Conservation (phyloP, 768 basidiomycete genomes). For the Cystobasidium tubakii region DNA sequence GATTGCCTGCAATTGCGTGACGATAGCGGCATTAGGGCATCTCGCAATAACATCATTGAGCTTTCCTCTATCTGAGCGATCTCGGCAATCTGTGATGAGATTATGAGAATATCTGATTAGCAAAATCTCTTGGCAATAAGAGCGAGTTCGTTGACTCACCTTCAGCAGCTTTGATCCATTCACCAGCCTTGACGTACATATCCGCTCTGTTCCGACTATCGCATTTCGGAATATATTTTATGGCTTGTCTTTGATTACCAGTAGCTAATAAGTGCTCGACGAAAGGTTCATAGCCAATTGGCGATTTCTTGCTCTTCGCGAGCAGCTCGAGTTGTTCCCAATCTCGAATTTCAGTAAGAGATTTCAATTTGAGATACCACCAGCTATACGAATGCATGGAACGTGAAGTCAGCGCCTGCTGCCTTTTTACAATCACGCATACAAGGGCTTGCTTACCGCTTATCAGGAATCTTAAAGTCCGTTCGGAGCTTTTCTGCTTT, state of each 20-base stretch:
- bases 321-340: constrained; percentile 82
- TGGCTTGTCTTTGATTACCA: constrained; percentile 70
- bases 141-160: too few relatives aligned
- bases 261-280: constrained; percentile 70
- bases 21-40: constrained; percentile 10
- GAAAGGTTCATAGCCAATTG: constrained; percentile 91
- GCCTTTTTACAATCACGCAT: too few relatives aligned
- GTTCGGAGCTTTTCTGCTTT: constrained; percentile 78
- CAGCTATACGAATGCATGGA: constrained; percentile 56
- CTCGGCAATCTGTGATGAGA: constrained; percentile 18
- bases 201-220: constrained; percentile 77
- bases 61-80: constrained; percentile 30
- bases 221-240: constrained; percentile 70
- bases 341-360: constrained; percentile 69
- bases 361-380: constrained; percentile 86
- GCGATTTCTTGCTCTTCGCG: constrained; percentile 77
- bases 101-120: too few relatives aligned
- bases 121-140: too few relatives aligned
- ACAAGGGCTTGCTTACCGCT: constrained; percentile 58
- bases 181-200: constrained; percentile 80
- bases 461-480: constrained; percentile 92
- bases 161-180: constrained; percentile 43
- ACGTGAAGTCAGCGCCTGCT: neutral
- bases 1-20: constrained; percentile 12
- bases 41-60: constrained; percentile 22